Evolutionary conservation across 1,284 basidiomycete genomes (phyloP).

Genomic region (Lentinus polychrous): DNA sequence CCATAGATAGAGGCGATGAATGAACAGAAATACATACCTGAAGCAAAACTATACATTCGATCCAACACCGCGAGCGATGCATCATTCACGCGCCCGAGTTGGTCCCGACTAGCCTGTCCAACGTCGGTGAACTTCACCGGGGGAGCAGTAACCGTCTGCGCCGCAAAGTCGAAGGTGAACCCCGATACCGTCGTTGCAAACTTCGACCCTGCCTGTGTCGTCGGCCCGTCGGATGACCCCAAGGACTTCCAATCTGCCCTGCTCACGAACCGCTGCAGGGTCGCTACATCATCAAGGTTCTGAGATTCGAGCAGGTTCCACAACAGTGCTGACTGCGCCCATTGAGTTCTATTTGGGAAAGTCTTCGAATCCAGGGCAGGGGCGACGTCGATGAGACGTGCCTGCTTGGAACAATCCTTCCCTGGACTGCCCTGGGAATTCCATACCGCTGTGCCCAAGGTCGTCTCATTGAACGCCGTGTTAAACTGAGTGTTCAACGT

Average conservation of each 20-base stretch:
- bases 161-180: slow-evolving; percentile 52
- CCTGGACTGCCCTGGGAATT: slow-evolving; percentile 36
- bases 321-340: slow-evolving; percentile 52
- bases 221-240: slow-evolving; percentile 33
- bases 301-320: slow-evolving; percentile 52
- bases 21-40: slow-evolving; percentile 33
- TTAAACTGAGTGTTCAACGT: slow-evolving; percentile 42
- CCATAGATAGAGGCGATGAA: slow-evolving; percentile 1
- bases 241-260: slow-evolving; percentile 41
- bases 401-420: slow-evolving; percentile 44
- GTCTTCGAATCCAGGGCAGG: slow-evolving; percentile 31
- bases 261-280: slow-evolving; percentile 39
- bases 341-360: slow-evolving; percentile 43
- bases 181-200: slow-evolving; percentile 42
- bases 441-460: slow-evolving; percentile 44
- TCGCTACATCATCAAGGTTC: slow-evolving; percentile 30
- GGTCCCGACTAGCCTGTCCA: slow-evolving; percentile 39
- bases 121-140: slow-evolving; percentile 37
- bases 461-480: slow-evolving; percentile 36
- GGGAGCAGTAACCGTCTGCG: slow-evolving; percentile 40
- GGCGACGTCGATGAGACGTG: slow-evolving; percentile 49
- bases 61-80: slow-evolving; percentile 37
- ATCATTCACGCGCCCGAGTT: slow-evolving; percentile 37
- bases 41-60: slow-evolving; percentile 52
- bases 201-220: slow-evolving; percentile 18